phyloP scores from a whole-genome alignment of 805 yeast species.

The Trichomonascus vanleenenianus region DNA sequence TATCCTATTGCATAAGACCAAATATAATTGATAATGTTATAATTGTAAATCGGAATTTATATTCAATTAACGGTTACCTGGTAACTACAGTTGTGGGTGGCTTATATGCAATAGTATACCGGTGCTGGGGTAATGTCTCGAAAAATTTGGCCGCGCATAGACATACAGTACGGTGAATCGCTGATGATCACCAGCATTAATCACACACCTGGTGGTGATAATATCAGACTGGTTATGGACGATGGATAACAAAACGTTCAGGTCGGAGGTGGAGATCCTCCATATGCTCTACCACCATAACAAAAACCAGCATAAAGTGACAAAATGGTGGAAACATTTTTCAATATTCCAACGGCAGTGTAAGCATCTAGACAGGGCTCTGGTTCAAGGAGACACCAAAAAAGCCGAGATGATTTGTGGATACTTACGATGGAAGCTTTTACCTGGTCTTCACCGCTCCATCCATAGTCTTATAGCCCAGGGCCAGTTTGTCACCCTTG shows the following conservation, averaged over 20 bases:
- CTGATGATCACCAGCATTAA: too few species aligned
- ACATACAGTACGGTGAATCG: too few species aligned
- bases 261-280: conserved; percentile 49
- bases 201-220: too few species aligned
- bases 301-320: conserved; percentile 64
- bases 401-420: conserved; percentile 11
- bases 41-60: too few species aligned
- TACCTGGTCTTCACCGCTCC: conserved; percentile 46
- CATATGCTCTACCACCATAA: conserved; percentile 64
- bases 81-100: too few species aligned
- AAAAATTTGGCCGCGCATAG: too few species aligned
- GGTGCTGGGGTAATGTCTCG: too few species aligned
- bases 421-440: conserved; percentile 31
- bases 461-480: conserved; percentile 62
- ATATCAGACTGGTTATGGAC: too few species aligned
- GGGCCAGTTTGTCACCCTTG: conserved; percentile 72
- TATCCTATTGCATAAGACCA: too few species aligned
- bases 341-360: conserved; percentile 50
- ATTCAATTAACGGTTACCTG: too few species aligned
- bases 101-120: too few species aligned
- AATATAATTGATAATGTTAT: too few species aligned
- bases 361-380: conserved; percentile 14
- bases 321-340: conserved; percentile 71
- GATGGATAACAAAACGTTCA: conserved; percentile 16
- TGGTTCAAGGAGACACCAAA: neutral